phyloP scores from a whole-genome alignment of 768 basidiomycete species.

The Mrakia gelida region DNA sequence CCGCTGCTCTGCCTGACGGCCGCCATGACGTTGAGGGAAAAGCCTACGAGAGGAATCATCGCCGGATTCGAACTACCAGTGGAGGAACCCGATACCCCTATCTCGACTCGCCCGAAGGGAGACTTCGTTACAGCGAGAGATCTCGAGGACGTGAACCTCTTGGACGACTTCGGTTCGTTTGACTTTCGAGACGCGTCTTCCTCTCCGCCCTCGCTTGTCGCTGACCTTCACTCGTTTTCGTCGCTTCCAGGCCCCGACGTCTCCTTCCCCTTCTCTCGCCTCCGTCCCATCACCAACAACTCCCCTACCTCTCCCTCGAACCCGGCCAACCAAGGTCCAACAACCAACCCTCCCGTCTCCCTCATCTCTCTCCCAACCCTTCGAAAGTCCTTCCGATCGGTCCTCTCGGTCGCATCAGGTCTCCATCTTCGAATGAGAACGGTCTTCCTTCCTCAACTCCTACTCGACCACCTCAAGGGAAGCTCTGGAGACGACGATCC shows the following conservation, averaged over 20 bases:
- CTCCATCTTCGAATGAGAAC: constrained; percentile 92
- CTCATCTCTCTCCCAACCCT: constrained; percentile 56
- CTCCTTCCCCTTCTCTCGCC: constrained; percentile 38
- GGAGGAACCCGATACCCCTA: constrained; percentile 45
- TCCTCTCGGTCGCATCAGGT: constrained; percentile 70
- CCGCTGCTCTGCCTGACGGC: constrained; percentile 79
- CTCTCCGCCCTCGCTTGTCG: constrained; percentile 64
- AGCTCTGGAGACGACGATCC: constrained; percentile 45
- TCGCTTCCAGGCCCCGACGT: background rate
- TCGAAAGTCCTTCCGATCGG: constrained; percentile 79
- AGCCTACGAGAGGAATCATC: constrained; percentile 54
- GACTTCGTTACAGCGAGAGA: constrained; percentile 45
- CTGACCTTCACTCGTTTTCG: constrained; percentile 50
- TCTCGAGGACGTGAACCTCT: constrained; percentile 64
- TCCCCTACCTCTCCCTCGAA: constrained; percentile 32
- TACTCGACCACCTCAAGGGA: constrained; percentile 50
- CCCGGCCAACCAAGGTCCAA: constrained; percentile 38
- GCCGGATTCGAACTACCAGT: constrained; percentile 44
- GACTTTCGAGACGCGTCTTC: constrained; percentile 36
- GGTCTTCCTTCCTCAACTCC: constrained; percentile 79
- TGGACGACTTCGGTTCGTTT: constrained; percentile 57
- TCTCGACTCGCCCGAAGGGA: constrained; percentile 41
- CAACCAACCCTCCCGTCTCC: constrained; percentile 31
- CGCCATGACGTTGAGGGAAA: constrained; percentile 82
- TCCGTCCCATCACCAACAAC: constrained; percentile 49